Evolutionary conservation across 257 asterid genomes (phyloP).

Genomic region (Primulina eburnea): DNA sequence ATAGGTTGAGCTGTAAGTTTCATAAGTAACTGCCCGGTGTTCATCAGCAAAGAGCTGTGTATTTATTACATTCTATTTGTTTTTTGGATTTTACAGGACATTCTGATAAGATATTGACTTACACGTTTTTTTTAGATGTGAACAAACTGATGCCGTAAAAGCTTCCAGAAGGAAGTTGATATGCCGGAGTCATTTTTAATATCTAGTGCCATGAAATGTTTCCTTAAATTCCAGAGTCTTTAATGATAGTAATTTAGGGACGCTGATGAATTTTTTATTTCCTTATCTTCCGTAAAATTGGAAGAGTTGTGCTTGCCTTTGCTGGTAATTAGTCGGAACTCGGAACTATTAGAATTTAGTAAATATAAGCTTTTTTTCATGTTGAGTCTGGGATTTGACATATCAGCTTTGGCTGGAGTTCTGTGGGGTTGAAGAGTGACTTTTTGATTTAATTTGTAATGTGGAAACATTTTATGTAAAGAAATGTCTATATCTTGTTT

Average conservation of each 20-base stretch:
- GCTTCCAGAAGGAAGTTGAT: neutral
- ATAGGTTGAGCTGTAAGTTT: constrained; percentile 21
- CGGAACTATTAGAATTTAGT: neutral
- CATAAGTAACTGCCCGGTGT: neutral
- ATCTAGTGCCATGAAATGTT: neutral
- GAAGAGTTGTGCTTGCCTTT: neutral
- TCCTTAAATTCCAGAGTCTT: too few species aligned
- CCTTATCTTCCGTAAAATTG: neutral
- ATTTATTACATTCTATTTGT: constrained; percentile 6
- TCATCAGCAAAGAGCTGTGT: neutral
- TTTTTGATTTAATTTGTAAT: neutral
- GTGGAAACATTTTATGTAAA: constrained; percentile 2
- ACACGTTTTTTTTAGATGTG: constrained; percentile 7
- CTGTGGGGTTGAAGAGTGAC: neutral
- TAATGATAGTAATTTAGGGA: neutral
- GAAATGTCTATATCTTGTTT: too few species aligned
- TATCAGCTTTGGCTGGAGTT: neutral
- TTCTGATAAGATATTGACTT: neutral
- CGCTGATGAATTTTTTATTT: neutral
- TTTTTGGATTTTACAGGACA: neutral
- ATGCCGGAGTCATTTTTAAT: constrained; percentile 10
- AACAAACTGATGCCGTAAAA: constrained; percentile 1
- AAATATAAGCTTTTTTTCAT: neutral
- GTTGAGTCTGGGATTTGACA: neutral
- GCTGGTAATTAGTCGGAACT: too few species aligned